phyloP scores from a whole-genome alignment of 495 filamentous ascomycete species.

The Aspergillus haitiensis region DNA sequence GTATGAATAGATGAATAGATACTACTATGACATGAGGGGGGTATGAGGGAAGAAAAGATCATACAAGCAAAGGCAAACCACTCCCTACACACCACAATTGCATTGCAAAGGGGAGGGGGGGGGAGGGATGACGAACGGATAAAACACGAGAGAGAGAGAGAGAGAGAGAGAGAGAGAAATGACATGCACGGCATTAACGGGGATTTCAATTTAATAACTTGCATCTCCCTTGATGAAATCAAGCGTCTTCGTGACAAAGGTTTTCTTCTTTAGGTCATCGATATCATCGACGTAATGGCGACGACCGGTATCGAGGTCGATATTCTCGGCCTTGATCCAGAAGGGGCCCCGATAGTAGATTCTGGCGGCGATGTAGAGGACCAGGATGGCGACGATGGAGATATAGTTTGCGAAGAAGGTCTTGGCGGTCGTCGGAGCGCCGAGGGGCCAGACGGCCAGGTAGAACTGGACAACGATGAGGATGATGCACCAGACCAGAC shows the following conservation, averaged over 20 bases:
- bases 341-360: slow-evolving; percentile 28
- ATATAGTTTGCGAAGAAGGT: slow-evolving; percentile 33
- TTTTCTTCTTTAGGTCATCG: slow-evolving; percentile 5
- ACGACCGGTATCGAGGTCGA: slow-evolving; percentile 28
- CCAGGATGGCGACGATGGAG: slow-evolving; percentile 26
- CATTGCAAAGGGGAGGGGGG: too few species aligned
- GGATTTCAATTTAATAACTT: neutral
- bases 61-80: too few species aligned
- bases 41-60: too few species aligned
- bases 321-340: slow-evolving; percentile 32
- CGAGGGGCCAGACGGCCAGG: slow-evolving; percentile 28
- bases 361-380: slow-evolving; percentile 24
- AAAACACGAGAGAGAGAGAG: too few species aligned
- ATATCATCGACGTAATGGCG: neutral
- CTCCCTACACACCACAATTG: too few species aligned
- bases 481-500: slow-evolving; percentile 28
- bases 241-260: neutral
- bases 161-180: too few species aligned
- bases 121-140: too few species aligned
- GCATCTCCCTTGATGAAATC: slow-evolving; percentile 12
- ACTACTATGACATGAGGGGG: neutral
- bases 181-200: too few species aligned
- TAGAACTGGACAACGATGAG: slow-evolving; percentile 33
- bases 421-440: slow-evolving; percentile 19
- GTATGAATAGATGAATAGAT: too few species aligned